These are phyloP conservation scores for Tephrocybe sp. DNA, from an alignment of 768 basidiomycete species.

Conservation along the genomic window DNA sequence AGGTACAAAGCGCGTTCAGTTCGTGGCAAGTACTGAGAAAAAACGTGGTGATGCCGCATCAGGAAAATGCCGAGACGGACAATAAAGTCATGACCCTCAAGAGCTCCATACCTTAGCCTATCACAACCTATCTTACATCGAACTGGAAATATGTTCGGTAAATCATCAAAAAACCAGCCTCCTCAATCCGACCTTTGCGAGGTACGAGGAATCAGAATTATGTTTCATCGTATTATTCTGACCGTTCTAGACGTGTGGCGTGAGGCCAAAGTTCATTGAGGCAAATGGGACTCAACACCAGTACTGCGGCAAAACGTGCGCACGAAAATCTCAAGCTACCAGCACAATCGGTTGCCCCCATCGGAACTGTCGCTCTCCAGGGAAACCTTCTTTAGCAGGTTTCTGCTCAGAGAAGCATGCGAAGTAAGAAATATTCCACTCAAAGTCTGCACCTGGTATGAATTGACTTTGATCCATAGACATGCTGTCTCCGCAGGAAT, in stretches of 20 bases:
- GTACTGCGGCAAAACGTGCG: slow-evolving; percentile 63
- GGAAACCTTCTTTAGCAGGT: slow-evolving; percentile 45
- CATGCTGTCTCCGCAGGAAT: slow-evolving; percentile 50
- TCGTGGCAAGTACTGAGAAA: too few relatives aligned
- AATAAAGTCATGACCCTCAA: not conserved
- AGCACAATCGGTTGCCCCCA: slow-evolving; percentile 43
- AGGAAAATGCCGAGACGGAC: not conserved
- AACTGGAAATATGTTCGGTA: not conserved
- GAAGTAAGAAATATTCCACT: slow-evolving; percentile 36
- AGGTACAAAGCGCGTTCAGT: not conserved
- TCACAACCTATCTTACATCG: not conserved
- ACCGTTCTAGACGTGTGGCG: slow-evolving; percentile 48
- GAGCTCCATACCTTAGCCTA: too few relatives aligned
- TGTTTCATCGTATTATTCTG: not conserved
- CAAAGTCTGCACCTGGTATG: not conserved
- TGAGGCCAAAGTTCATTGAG: slow-evolving; percentile 62
- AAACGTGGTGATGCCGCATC: not conserved
- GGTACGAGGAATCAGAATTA: slow-evolving; percentile 2
- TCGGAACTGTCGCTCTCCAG: slow-evolving; percentile 49
- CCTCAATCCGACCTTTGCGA: slow-evolving; percentile 10
- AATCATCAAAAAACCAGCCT: not conserved
- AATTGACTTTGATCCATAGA: slow-evolving; percentile 28
- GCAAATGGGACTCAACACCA: slow-evolving; percentile 50
- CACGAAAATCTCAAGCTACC: slow-evolving; percentile 41
- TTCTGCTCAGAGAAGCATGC: slow-evolving; percentile 63